Base-by-base conservation (phyloP, 163 green algal genomes). In the Dunaliella salina region DNA sequence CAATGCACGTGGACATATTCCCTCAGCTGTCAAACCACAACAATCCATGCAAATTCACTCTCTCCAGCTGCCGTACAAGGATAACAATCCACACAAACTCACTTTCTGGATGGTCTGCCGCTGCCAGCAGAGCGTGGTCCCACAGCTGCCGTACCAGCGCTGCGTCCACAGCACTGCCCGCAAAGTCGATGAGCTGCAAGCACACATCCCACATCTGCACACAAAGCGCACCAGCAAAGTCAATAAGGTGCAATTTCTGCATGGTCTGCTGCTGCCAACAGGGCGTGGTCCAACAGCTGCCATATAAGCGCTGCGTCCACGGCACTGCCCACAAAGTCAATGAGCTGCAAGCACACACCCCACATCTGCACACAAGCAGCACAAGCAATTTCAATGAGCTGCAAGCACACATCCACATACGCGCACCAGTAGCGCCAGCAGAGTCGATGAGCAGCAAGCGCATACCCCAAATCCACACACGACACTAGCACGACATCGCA, bases 201-300 rank as follows among this genome's bases (percentile, higher is more conserved):
- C 93, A 96, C n/a, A 95, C 82, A n/a, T 89, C 90, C 93, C 94
- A 97, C 83, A 94, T 80, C 84, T 91, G 88, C 80, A 81, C 40
- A 50, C 40, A 50, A n/a, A n/a, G n/a, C n/a, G n/a, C n/a, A n/a
- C n/a, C n/a, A n/a, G n/a, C n/a, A n/a, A n/a, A n/a, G n/a, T n/a
- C n/a, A n/a, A n/a, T n/a, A n/a, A n/a, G n/a, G n/a, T n/a, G n/a
- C 33, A 82, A 11, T 82, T 82, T 82, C 32, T 82, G 32, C 3
- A 17, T 40, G 30, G 75, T 50, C 32, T 40, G 33, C 63, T 57
- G 83, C 83, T 25, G 71, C 71, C 30, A 92, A 33, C 24, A 92
- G 80, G 35, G 84, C 79, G 15, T 92, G 89, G 93, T 98, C 95
- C 95, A 95, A 98, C 57, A 98, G 90, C 83, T 96, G 92, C 35